Evolutionary conservation across 768 basidiomycete genomes (phyloP).

Genomic region (Leccinellum albellum): DNA sequence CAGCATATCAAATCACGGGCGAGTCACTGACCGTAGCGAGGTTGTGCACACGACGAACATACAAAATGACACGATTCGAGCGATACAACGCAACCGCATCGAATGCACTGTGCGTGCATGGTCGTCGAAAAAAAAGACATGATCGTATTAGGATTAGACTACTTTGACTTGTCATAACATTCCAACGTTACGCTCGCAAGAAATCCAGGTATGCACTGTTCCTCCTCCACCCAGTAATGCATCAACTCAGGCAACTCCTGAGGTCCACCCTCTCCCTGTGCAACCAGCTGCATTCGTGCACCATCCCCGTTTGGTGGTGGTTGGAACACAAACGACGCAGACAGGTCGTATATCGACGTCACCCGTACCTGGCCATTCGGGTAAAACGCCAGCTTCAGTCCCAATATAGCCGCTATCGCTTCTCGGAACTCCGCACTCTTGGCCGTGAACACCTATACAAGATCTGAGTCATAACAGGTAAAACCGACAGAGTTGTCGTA

Average conservation of each 20-base stretch:
- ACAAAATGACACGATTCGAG: too few species aligned
- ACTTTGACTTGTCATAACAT: conserved; percentile 76
- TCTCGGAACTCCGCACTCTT: conserved; percentile 92
- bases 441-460: conserved; percentile 66
- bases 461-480: background rate
- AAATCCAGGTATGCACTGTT: conserved; percentile 86
- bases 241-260: conserved; percentile 72
- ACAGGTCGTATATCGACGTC: conserved; percentile 86
- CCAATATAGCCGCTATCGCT: conserved; percentile 84
- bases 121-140: background rate
- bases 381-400: conserved; percentile 88
- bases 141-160: background rate
- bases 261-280: conserved; percentile 70
- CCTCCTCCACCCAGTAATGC: conserved; percentile 82
- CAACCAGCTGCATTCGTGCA: conserved; percentile 67
- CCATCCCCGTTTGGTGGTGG: conserved; percentile 43
- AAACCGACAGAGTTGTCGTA: conserved; percentile 20
- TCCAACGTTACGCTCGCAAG: conserved; percentile 85
- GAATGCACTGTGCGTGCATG: too few species aligned
- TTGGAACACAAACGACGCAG: conserved; percentile 84
- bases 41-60: too few species aligned
- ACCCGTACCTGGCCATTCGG: conserved; percentile 87
- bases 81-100: too few species aligned
- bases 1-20: too few species aligned
- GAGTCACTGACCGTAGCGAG: too few species aligned